Conservation (phyloP, 352 stramenopile species). For the Globisporangium polare region DNA sequence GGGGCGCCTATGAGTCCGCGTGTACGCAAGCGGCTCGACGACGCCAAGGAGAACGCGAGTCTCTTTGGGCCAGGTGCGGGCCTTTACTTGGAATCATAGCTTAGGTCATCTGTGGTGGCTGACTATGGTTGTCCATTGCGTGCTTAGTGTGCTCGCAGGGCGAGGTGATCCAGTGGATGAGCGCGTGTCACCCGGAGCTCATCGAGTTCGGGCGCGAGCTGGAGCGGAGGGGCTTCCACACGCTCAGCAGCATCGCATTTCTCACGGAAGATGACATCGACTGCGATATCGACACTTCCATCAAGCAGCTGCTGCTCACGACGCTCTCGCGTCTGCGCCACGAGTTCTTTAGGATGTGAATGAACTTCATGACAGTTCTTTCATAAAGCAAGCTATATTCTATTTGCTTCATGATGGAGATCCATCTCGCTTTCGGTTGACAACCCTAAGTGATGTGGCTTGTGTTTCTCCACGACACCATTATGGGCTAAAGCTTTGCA, state of each 20-base stretch:
- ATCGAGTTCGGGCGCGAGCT: conserved; percentile 54
- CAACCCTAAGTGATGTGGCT: background rate
- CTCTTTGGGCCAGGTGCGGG: conserved; percentile 58
- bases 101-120: background rate
- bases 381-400: background rate
- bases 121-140: background rate
- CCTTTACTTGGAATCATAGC: background rate
- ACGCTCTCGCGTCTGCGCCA: conserved; percentile 69
- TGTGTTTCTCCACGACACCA: too few relatives aligned
- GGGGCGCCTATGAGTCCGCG: conserved; percentile 39
- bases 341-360: conserved; percentile 81
- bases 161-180: conserved; percentile 85
- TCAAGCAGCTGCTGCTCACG: conserved; percentile 52
- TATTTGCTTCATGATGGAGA: background rate
- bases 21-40: conserved; percentile 64
- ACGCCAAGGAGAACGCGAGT: conserved; percentile 73
- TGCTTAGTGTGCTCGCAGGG: conserved; percentile 65
- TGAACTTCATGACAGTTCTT: too few relatives aligned
- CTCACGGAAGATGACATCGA: conserved; percentile 70
- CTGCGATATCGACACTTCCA: conserved; percentile 22
- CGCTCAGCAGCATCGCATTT: conserved; percentile 80
- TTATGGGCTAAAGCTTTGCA: too few relatives aligned
- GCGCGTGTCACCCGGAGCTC: conserved; percentile 61
- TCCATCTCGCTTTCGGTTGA: background rate
- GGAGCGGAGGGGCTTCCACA: conserved; percentile 61